Base-by-base conservation (phyloP, 163 green algal genomes). In the Prototheca stagnorum region DNA sequence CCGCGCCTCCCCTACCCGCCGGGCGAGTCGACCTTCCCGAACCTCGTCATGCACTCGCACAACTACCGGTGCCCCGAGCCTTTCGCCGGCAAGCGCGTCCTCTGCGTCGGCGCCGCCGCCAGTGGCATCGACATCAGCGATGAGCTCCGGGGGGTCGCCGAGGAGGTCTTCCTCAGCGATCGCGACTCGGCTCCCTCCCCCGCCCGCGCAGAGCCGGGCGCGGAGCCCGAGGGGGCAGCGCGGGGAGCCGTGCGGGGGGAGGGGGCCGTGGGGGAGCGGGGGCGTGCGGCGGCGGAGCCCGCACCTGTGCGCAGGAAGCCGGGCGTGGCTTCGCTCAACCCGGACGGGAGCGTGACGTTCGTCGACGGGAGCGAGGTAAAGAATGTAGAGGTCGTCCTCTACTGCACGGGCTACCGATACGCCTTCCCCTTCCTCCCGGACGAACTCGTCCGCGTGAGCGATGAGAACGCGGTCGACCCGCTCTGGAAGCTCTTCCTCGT, bases 391-490 rank as follows among this genome's bases (percentile, higher is more conserved):
- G 53, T 57, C 16, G 62, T 95, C 28, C 70, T 96, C 34, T 91
- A 82, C 54, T 86, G 74, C 62, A 95, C 81, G 59, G 79, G 76
- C 21, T 91, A 88, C 53, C 33, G 61, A 15, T 93, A 91, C 57
- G 55, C 31, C 17, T 92, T 93, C 57, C 74, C 77, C 1, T 93
- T 94, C 57, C 56, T 95, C 15, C 39, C 64, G 8, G 23, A 41
- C 0, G 47, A 12, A 11, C 11, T 62, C 6, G 57, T 75, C 0
- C 54, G 9, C 1, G 48, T 63, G 5, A 44, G 64, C 14, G 67
- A 72, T 40, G 65, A 70, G 53, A 48, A 59, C 11, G 72, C 85
- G 23, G 29, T 29, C 0, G 72, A 64, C 1, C 58, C 94, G 34
- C 91, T 78, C 57, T 41, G 77, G 25, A 79, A 96, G 51, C 59